Conservation (phyloP, 2,329 filamentous ascomycete species). For the Ascochyta rabiei region DNA sequence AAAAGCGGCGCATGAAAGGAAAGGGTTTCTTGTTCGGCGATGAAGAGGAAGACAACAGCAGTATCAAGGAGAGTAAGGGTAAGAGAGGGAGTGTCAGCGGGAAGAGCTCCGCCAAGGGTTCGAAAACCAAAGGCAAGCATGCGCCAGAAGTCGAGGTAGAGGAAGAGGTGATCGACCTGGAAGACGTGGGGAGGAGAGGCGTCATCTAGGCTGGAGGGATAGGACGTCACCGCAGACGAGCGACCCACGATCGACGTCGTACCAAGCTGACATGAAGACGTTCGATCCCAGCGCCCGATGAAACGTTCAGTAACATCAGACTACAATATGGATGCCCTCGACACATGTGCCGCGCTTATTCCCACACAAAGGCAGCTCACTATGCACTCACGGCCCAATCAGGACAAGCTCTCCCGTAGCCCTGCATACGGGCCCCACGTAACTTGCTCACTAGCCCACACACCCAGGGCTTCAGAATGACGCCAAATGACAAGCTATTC, state of each 20-base stretch:
- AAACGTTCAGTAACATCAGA: neutral
- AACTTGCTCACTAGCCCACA: slow-evolving; percentile 33
- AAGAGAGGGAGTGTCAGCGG: slow-evolving; percentile 29
- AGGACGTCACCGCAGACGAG: neutral
- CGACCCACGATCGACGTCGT: neutral
- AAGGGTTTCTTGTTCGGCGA: slow-evolving; percentile 51
- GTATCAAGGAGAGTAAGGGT: slow-evolving; percentile 22
- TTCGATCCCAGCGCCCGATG: slow-evolving; percentile 1
- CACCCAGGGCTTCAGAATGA: slow-evolving; percentile 13
- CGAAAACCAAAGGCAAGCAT: slow-evolving; percentile 32
- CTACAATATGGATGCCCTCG: neutral
- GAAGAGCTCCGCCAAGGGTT: slow-evolving; percentile 23
- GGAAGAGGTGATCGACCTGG: slow-evolving; percentile 47
- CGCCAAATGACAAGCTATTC: slow-evolving; percentile 11
- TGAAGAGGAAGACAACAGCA: slow-evolving; percentile 44
- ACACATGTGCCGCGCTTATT: slow-evolving; percentile 4
- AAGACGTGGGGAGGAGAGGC: slow-evolving; percentile 42
- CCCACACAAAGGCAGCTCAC: slow-evolving; percentile 12
- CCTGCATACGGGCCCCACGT: slow-evolving; percentile 27
- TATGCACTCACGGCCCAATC: slow-evolving; percentile 13
- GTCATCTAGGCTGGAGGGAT: slow-evolving; percentile 25
- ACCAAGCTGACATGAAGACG: neutral
- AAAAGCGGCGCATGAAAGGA: slow-evolving; percentile 44
- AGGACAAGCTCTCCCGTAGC: slow-evolving; percentile 7
- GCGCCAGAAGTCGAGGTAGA: slow-evolving; percentile 35